Evolutionary conservation across 1,284 basidiomycete genomes (phyloP).

Genomic region (Leccinum pachyderme): DNA sequence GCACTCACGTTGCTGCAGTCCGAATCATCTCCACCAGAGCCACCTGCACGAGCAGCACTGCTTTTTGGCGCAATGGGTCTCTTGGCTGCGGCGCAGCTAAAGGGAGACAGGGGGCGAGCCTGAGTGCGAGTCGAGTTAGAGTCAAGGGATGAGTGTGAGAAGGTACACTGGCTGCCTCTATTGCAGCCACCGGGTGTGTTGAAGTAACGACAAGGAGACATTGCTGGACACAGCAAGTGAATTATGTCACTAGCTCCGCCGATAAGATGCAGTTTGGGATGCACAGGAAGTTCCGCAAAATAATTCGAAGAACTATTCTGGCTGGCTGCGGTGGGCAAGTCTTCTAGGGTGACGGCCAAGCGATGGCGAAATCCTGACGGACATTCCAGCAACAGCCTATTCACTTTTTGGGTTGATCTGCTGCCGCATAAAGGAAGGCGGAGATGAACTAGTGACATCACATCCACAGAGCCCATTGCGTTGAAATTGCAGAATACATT

Average conservation of each 20-base stretch:
- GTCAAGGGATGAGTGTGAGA: conserved; percentile 18
- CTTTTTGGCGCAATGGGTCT: conserved; percentile 5
- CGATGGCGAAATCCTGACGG: neutral
- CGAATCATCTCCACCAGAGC: too few species aligned
- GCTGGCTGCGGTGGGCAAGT: neutral
- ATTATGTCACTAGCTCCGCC: neutral
- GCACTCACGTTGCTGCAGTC: too few species aligned
- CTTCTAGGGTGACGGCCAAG: neutral
- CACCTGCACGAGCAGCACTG: conserved; percentile 5
- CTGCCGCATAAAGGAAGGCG: too few species aligned
- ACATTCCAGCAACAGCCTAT: neutral
- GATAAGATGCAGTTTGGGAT: neutral
- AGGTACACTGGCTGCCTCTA: conserved; percentile 37
- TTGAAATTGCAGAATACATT: too few species aligned
- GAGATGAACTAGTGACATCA: too few species aligned
- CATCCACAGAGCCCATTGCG: too few species aligned
- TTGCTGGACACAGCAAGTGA: conserved; percentile 2
- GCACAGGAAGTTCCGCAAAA: neutral
- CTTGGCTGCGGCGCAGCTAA: conserved; percentile 7
- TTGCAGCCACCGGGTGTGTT: conserved; percentile 42
- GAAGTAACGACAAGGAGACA: conserved; percentile 40
- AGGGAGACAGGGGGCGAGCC: conserved; percentile 22
- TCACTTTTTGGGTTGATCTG: too few species aligned
- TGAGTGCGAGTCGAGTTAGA: neutral
- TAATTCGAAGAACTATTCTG: neutral